Base-by-base conservation (phyloP, 495 filamentous ascomycete genomes). In the Gamarada debralockiae region DNA sequence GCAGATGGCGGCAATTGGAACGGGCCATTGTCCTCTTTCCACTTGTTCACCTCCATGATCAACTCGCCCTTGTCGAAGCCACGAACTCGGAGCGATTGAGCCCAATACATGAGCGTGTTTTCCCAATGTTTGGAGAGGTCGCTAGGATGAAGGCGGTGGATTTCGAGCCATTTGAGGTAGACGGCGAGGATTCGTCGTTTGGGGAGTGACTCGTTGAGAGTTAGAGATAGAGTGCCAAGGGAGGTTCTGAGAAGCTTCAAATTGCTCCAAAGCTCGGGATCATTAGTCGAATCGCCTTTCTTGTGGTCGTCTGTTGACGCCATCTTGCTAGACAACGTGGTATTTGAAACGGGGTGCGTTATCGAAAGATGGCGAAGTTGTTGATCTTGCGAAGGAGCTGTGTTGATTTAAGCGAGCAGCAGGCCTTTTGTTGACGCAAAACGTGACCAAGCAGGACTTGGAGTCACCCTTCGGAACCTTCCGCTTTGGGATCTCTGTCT, bases 161-260 rank as follows among this genome's bases (percentile, higher is more conserved):
- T 20, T 24, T 62, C 51, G 3, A 62, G 51, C 59, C 56, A 62
- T 13, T 38, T 31, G 20, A 56, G 40, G 29, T 56, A 62, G 25
- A 56, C 39, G 10, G 6, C 18, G 6, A 55, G n/a, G 9, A 37
- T 56, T 23, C 17, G 14, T 2, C 25, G 22, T 9, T 13, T 15
- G 20, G 59, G 43, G 18, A 52, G 37, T 12, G 9, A 40, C 27
- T 12, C 29, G 3, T 34, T 15, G 18, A 57, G 8, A 22, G 7
- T 40, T n/a, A 27, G 39, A 29, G 49, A 40, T 2, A 61, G 47
- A 13, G 31, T 15, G 15, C 23, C 23, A 2, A 61, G 27, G 20
- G 53, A 22, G n/a, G 50, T 41, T 0, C 23, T 8, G 38, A 49
- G 22, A 37, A 60, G 52, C 6, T 55, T 18, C 4, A 14, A 14